These are phyloP conservation scores for Fragosphaeria purpurea DNA, from an alignment of 2,329 filamentous ascomycete genomes.

Conservation along the genomic window DNA sequence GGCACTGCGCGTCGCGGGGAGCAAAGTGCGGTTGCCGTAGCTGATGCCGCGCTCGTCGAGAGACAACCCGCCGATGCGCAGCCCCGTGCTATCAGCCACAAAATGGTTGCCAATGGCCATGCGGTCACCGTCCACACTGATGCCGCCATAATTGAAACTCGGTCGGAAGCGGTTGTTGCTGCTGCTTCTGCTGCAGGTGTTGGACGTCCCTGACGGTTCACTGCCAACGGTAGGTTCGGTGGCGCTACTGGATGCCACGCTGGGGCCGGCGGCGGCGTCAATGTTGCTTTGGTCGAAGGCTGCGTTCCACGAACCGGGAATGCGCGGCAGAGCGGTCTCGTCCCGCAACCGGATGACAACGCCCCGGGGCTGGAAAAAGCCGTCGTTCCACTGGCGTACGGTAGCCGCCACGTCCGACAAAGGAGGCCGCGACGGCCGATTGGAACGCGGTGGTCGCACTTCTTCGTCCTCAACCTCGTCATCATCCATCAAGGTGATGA, in stretches of 20 bases:
- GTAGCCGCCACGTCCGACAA: slow-evolving; percentile 26
- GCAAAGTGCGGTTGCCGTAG: slow-evolving; percentile 17
- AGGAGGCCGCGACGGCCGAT: slow-evolving; percentile 8
- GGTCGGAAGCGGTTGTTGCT: not conserved
- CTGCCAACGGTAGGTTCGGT: not conserved
- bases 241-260: not conserved
- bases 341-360: slow-evolving; percentile 30
- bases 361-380: slow-evolving; percentile 43
- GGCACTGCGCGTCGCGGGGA: slow-evolving; percentile 4
- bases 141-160: slow-evolving; percentile 25
- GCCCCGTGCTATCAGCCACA: slow-evolving; percentile 33
- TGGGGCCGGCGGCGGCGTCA: too few relatives aligned
- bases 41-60: slow-evolving; percentile 26
- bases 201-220: not conserved
- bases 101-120: slow-evolving; percentile 33
- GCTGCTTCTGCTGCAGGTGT: slow-evolving; percentile 5
- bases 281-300: too few relatives aligned
- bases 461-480: slow-evolving; percentile 13
- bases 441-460: slow-evolving; percentile 30
- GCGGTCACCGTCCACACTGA: slow-evolving; percentile 33
- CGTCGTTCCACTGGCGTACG: slow-evolving; percentile 45
- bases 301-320: too few relatives aligned
- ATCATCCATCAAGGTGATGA: slow-evolving; percentile 1
- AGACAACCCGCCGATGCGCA: slow-evolving; percentile 35
- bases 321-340: too few relatives aligned